Evolutionary conservation across 768 basidiomycete genomes (phyloP).

Genomic region (Hericium coralloides): DNA sequence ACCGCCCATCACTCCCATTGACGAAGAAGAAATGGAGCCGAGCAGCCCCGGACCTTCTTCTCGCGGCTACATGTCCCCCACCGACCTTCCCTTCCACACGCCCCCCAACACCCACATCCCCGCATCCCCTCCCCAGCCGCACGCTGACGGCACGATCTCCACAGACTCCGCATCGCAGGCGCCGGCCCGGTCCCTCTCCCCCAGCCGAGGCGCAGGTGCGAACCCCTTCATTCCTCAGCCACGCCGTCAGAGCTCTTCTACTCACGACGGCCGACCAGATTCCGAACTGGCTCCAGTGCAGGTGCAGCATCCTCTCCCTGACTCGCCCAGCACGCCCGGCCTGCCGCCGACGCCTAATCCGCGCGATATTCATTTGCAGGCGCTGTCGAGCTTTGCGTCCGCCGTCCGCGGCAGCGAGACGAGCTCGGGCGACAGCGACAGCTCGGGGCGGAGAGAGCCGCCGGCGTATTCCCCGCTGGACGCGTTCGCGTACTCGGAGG

Average conservation of each 20-base stretch:
- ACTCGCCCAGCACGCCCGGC: slow-evolving; percentile 60
- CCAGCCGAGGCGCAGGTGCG: slow-evolving; percentile 62
- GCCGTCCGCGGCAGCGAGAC: slow-evolving; percentile 2
- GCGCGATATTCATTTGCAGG: slow-evolving; percentile 74
- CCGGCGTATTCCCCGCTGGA: slow-evolving; percentile 88
- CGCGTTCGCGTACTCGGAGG: slow-evolving; percentile 74
- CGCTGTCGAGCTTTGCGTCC: slow-evolving; percentile 30
- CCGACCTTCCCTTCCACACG: slow-evolving; percentile 53
- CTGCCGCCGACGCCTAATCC: slow-evolving; percentile 83
- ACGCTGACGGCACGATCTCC: slow-evolving; percentile 18
- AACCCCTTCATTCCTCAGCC: slow-evolving; percentile 73
- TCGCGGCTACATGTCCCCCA: slow-evolving; percentile 50
- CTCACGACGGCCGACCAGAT: slow-evolving; percentile 57
- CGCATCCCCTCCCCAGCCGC: slow-evolving; percentile 26
- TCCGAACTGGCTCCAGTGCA: slow-evolving; percentile 54
- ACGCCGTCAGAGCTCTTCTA: slow-evolving; percentile 49
- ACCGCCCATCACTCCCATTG: slow-evolving; percentile 72
- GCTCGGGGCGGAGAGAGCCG: slow-evolving; percentile 53
- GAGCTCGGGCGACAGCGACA: slow-evolving; percentile 26
- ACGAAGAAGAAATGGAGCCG: slow-evolving; percentile 40
- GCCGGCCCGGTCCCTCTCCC: slow-evolving; percentile 50
- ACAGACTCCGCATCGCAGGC: slow-evolving; percentile 17
- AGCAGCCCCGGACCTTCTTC: slow-evolving; percentile 41
- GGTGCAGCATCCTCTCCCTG: slow-evolving; percentile 56
- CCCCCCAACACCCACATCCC: slow-evolving; percentile 41